Percentiles rank a stretch among this genome's conserved stretches.
Conservation (phyloP, 805 yeast genomes). For the Ogataea ramenticola region DNA sequence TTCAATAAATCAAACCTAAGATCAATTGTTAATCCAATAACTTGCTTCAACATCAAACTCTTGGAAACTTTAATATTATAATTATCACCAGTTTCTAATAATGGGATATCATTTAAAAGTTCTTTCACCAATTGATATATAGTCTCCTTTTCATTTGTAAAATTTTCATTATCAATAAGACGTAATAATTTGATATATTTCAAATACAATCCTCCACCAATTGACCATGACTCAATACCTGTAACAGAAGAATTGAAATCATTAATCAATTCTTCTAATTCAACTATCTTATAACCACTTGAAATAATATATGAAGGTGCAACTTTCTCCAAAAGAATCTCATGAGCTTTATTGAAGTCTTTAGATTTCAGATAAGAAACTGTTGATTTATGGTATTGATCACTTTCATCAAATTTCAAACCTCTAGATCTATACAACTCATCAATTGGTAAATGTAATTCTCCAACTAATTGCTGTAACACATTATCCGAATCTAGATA, state of each 20-base stretch:
- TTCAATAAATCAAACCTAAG: slow-evolving; percentile 15
- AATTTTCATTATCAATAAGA: slow-evolving; percentile 5
- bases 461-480: slow-evolving; percentile 29
- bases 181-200: slow-evolving; percentile 35
- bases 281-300: slow-evolving; percentile 22
- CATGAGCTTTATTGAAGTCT: slow-evolving; percentile 57
- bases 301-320: slow-evolving; percentile 69
- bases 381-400: slow-evolving; percentile 53
- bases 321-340: slow-evolving; percentile 42
- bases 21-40: slow-evolving; percentile 35
- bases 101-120: slow-evolving; percentile 39
- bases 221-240: slow-evolving; percentile 39
- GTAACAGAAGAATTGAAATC: slow-evolving; percentile 32
- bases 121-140: slow-evolving; percentile 24
- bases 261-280: slow-evolving; percentile 30
- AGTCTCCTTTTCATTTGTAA: slow-evolving; percentile 5
- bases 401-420: slow-evolving; percentile 37
- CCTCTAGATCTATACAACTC: slow-evolving; percentile 57
- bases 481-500: slow-evolving; percentile 22
- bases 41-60: slow-evolving; percentile 42
- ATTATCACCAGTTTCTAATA: slow-evolving; percentile 26
- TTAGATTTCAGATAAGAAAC: slow-evolving; percentile 55
- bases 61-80: slow-evolving; percentile 40
- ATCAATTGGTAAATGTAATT: slow-evolving; percentile 40
- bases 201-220: slow-evolving; percentile 53